A percentile compares a stretch with the other conserved stretches of the same genome.
Conservation (phyloP, 2,329 filamentous ascomycete species). For the Colletotrichum tropicicola region DNA sequence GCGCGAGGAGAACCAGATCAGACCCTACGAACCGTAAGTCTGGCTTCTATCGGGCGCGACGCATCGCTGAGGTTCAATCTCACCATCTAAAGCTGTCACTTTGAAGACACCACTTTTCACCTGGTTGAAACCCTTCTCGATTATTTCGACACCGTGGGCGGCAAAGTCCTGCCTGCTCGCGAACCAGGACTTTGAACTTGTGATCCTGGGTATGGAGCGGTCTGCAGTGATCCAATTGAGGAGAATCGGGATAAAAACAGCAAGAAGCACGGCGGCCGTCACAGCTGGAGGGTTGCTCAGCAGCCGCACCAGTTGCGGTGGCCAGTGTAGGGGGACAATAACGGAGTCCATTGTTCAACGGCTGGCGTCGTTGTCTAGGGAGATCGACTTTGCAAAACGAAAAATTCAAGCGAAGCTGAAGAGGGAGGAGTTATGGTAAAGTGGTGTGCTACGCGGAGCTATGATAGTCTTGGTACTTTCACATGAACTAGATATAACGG, state of each 20-base stretch:
- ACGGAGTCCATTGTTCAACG: conserved; percentile 3
- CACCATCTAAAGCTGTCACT: conserved; percentile 19
- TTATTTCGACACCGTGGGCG: conserved; percentile 22
- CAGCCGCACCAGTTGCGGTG: background rate
- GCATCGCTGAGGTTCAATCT: background rate
- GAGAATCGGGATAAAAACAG: background rate
- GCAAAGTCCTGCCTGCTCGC: conserved; percentile 15
- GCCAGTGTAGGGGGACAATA: background rate
- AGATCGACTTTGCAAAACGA: background rate
- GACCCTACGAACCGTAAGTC: background rate
- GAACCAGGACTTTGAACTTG: conserved; percentile 21
- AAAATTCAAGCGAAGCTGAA: no score
- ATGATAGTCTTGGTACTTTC: background rate
- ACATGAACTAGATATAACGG: background rate
- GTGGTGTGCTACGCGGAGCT: background rate
- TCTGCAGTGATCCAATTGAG: background rate
- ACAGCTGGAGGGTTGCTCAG: background rate
- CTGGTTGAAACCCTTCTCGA: conserved; percentile 15
- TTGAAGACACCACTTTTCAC: conserved; percentile 17
- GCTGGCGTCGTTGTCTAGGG: background rate
- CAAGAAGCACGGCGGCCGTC: background rate
- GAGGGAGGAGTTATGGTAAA: background rate
- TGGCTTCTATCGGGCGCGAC: fast-evolving
- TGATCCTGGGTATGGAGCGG: conserved; percentile 2
- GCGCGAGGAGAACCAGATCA: conserved; percentile 16